Conservation (phyloP, 371 early-diverging fungal species). For the Dichotomocladium elegans region DNA sequence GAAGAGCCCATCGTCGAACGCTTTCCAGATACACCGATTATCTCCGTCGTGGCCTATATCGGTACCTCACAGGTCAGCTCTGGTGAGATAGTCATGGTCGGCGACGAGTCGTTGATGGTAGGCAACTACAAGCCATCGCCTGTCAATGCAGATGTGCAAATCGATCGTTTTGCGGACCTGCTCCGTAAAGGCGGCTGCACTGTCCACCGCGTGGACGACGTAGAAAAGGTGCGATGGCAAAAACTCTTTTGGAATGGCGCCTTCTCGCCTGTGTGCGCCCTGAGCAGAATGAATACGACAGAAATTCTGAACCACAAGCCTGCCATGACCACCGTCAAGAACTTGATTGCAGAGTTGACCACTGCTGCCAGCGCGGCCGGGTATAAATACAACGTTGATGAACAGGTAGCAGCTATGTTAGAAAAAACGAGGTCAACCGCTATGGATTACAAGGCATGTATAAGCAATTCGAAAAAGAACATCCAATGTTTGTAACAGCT, state of each 20-base stretch:
- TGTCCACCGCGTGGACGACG: slow-evolving; percentile 45
- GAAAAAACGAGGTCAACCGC: slow-evolving; percentile 42
- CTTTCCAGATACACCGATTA: slow-evolving; percentile 67
- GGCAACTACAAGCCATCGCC: slow-evolving; percentile 29
- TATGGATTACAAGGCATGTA: slow-evolving; percentile 40
- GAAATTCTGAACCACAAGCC: slow-evolving; percentile 53
- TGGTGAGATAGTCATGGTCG: slow-evolving; percentile 55
- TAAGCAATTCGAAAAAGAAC: too few relatives aligned
- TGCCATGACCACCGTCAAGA: slow-evolving; percentile 43
- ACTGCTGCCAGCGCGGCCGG: slow-evolving; percentile 48
- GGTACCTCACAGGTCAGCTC: slow-evolving; percentile 61
- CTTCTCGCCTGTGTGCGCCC: slow-evolving; percentile 72
- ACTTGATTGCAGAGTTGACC: slow-evolving; percentile 65
- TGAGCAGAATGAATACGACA: slow-evolving; percentile 63
- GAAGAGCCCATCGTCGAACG: slow-evolving; percentile 60
- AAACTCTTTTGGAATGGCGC: slow-evolving; percentile 86
- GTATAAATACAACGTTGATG: slow-evolving; percentile 41
- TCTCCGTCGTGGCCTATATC: slow-evolving; percentile 75
- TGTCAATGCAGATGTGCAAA: slow-evolving; percentile 17
- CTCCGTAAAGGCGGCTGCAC: slow-evolving; percentile 54
- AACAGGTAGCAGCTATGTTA: slow-evolving; percentile 45
- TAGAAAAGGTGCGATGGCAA: slow-evolving; percentile 76
- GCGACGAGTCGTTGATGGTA: slow-evolving; percentile 27
- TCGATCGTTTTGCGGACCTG: slow-evolving; percentile 28
- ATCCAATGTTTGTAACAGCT: too few relatives aligned